These are phyloP conservation scores for Dothiorella sarmentorum DNA, from an alignment of 2,329 filamentous ascomycete genomes.

Conservation along the genomic window DNA sequence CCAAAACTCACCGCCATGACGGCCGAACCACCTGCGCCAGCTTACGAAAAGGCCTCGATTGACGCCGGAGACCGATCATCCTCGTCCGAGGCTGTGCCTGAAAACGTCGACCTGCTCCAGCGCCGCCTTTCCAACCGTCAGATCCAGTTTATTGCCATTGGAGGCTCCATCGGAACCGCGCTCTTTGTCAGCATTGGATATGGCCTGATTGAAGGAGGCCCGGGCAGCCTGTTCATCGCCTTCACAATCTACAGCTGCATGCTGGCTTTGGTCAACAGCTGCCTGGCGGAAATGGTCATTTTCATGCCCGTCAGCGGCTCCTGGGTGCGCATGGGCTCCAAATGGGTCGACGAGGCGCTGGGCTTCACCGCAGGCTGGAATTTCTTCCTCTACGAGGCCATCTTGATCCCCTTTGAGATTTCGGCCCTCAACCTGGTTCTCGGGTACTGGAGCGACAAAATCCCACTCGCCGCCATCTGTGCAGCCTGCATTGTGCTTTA, in stretches of 20 bases:
- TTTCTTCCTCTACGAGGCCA: constrained; percentile 51
- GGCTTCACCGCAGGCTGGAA: constrained; percentile 56
- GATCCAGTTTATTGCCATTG: constrained; percentile 41
- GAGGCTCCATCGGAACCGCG: constrained; percentile 42
- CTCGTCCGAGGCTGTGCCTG: not conserved
- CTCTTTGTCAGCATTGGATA: constrained; percentile 61
- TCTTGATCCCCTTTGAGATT: constrained; percentile 52
- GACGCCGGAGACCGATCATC: not conserved
- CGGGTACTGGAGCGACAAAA: constrained; percentile 46
- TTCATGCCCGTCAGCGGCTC: constrained; percentile 62
- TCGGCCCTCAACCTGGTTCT: constrained; percentile 44
- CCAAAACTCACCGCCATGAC: not conserved
- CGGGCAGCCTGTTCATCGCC: constrained; percentile 55
- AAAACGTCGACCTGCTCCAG: constrained; percentile 36
- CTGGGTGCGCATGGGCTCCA: constrained; percentile 62
- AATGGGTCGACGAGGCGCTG: constrained; percentile 64
- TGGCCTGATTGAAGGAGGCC: constrained; percentile 51
- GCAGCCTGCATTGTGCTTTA: constrained; percentile 43
- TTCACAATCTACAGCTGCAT: constrained; percentile 52
- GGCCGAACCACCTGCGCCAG: not conserved
- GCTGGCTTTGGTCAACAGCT: constrained; percentile 55
- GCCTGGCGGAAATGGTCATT: constrained; percentile 58
- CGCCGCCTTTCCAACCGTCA: constrained; percentile 40
- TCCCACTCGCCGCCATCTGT: constrained; percentile 40
- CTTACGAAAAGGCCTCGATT: not conserved